A percentile compares a stretch with the other conserved stretches of the same genome.
phyloP scores from a whole-genome alignment of 2,329 filamentous ascomycete genomes.

The Xylariaceae sp. region DNA sequence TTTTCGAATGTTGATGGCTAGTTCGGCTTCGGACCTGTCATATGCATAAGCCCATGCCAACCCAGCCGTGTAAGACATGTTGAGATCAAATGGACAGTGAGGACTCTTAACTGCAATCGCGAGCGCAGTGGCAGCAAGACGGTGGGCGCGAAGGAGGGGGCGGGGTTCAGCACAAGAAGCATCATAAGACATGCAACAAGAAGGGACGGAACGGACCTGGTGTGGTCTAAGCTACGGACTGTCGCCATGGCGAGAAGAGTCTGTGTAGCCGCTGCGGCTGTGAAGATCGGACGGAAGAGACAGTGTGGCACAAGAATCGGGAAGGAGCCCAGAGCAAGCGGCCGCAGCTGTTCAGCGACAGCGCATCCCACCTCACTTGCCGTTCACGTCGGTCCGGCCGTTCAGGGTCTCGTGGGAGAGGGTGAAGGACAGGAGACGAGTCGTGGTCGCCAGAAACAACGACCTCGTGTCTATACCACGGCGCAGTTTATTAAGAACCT shows the following conservation, averaged over 20 bases:
- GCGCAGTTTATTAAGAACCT: slow-evolving; percentile 9
- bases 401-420: slow-evolving; percentile 13
- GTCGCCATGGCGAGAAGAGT: slow-evolving; percentile 30
- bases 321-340: slow-evolving; percentile 18
- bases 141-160: not conserved
- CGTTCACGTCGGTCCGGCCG: slow-evolving; percentile 7
- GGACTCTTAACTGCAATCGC: not conserved
- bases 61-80: slow-evolving; percentile 19
- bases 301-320: slow-evolving; percentile 18
- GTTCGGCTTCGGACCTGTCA: slow-evolving; percentile 61
- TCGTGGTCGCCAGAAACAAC: slow-evolving; percentile 2
- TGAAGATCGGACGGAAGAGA: slow-evolving; percentile 8
- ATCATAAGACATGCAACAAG: slow-evolving; percentile 6
- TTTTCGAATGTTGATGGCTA: slow-evolving; percentile 67
- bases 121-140: slow-evolving; percentile 3
- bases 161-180: not conserved
- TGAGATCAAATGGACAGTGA: not conserved
- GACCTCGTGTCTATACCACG: slow-evolving; percentile 2
- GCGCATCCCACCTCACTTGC: slow-evolving; percentile 21
- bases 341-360: slow-evolving; percentile 23
- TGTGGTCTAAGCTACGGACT: slow-evolving; percentile 34
- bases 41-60: slow-evolving; percentile 20
- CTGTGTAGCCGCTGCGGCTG: slow-evolving; percentile 14
- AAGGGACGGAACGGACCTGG: slow-evolving; percentile 29
- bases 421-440: not conserved